These are phyloP conservation scores for Neofusicoccum kwambonambiense DNA, from an alignment of 2,329 filamentous ascomycete species.

Conservation along the genomic window DNA sequence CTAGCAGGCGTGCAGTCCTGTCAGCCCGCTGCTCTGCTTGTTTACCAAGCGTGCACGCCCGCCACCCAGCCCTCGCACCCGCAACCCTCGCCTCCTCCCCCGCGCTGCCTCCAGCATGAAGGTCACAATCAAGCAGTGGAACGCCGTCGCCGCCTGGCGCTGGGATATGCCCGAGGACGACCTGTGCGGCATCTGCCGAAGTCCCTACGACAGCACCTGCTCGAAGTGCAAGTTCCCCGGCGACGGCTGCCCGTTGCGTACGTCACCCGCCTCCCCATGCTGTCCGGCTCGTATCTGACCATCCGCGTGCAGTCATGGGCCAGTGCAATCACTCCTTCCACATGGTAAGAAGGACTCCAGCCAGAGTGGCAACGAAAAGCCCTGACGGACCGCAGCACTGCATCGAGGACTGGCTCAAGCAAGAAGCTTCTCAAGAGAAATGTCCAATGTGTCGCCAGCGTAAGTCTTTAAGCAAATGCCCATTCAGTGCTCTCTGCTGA, in stretches of 20 bases:
- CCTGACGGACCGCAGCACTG: constrained; percentile 66
- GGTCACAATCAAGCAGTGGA: constrained; percentile 90
- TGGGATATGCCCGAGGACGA: constrained; percentile 98
- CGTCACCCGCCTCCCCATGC: constrained; percentile 35
- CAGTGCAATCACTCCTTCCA: constrained; percentile 98
- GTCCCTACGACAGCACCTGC: constrained; percentile 96
- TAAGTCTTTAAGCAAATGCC: constrained; percentile 43
- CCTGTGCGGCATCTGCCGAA: constrained; percentile 97
- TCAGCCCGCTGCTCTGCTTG: background rate
- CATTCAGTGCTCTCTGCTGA: constrained; percentile 19
- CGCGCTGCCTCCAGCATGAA: constrained; percentile 64
- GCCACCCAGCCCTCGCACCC: constrained; percentile 24
- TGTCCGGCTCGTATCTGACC: background rate
- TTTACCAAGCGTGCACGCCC: constrained; percentile 23
- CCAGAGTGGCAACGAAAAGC: too few species aligned
- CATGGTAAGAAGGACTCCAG: constrained; percentile 61
- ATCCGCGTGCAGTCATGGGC: constrained; percentile 69
- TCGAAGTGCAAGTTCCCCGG: constrained; percentile 97
- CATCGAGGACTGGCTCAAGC: constrained; percentile 92
- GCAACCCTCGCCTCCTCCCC: constrained; percentile 14
- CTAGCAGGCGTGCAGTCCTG: background rate
- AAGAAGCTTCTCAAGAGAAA: constrained; percentile 87
- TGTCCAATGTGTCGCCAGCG: constrained; percentile 98
- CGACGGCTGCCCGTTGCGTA: constrained; percentile 89
- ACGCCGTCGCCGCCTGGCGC: constrained; percentile 91